phyloP scores from a whole-genome alignment of 345 rosid genomes.

The Hibiscus syriacus region DNA sequence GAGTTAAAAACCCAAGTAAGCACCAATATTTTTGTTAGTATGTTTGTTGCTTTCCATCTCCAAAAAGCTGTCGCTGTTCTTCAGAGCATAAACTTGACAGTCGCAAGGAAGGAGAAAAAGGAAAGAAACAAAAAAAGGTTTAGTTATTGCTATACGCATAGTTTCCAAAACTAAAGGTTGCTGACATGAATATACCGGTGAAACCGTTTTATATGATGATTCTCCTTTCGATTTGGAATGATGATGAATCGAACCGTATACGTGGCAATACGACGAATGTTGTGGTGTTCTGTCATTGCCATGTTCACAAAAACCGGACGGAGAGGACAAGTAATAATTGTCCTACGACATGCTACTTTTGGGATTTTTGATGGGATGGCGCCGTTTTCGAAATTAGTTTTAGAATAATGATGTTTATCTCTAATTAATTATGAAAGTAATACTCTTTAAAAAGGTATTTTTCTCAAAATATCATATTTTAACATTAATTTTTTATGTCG shows the following conservation, averaged over 20 bases:
- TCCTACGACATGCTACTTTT: neutral
- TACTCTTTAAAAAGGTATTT: no score
- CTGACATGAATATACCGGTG: neutral
- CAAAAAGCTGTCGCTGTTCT: neutral
- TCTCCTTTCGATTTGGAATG: constrained; percentile 2
- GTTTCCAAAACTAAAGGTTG: neutral
- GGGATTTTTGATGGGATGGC: no score
- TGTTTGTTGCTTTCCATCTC: neutral
- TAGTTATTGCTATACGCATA: no score
- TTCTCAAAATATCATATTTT: no score
- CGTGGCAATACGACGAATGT: constrained; percentile 17
- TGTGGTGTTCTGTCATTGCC: neutral
- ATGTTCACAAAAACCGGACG: neutral
- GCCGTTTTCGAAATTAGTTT: no score
- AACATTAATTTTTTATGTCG: no score
- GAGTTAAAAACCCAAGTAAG: neutral
- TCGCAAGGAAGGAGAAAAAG: neutral
- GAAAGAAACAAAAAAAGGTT: no score
- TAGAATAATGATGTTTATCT: no score
- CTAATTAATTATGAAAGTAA: no score
- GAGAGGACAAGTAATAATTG: constrained; percentile 18
- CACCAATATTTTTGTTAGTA: neutral
- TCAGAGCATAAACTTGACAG: neutral
- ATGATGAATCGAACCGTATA: constrained; percentile 22
- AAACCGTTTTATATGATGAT: neutral